Evolutionary conservation across 768 basidiomycete genomes (phyloP).

Genomic region (Tricholoma terreum): DNA sequence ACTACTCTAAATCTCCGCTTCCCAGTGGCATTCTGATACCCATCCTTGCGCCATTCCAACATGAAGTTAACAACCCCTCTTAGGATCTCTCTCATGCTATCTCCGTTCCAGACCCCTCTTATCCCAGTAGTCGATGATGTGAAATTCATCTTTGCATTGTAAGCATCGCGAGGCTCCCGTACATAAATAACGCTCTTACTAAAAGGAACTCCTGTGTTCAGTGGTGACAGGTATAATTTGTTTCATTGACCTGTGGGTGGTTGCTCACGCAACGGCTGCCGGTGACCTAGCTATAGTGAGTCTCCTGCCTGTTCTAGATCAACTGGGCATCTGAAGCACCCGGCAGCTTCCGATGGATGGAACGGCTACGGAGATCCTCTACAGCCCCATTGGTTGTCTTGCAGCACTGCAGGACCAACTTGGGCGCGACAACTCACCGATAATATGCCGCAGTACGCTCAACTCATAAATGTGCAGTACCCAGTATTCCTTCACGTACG

Average conservation of each 20-base stretch:
- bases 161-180: not conserved
- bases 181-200: too few species aligned
- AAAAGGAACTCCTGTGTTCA: too few species aligned
- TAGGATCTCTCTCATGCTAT: too few species aligned
- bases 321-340: not conserved
- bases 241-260: not conserved
- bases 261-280: not conserved
- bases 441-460: conserved; percentile 8
- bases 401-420: conserved; percentile 20
- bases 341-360: conserved; percentile 19
- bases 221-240: conserved; percentile 13
- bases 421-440: conserved; percentile 16
- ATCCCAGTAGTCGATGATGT: conserved; percentile 7
- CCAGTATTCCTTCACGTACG: not conserved
- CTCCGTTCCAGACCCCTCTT: not conserved
- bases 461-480: conserved; percentile 12
- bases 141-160: conserved; percentile 15
- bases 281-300: conserved; percentile 7
- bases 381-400: conserved; percentile 7
- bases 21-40: too few species aligned
- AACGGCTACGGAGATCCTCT: conserved; percentile 16
- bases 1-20: too few species aligned
- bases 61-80: too few species aligned
- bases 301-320: not conserved
- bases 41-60: too few species aligned